Percentiles rank a stretch among this genome's conserved stretches.
Conservation (phyloP, 2,329 filamentous ascomycete species). For the Metarhizium guizhouense region DNA sequence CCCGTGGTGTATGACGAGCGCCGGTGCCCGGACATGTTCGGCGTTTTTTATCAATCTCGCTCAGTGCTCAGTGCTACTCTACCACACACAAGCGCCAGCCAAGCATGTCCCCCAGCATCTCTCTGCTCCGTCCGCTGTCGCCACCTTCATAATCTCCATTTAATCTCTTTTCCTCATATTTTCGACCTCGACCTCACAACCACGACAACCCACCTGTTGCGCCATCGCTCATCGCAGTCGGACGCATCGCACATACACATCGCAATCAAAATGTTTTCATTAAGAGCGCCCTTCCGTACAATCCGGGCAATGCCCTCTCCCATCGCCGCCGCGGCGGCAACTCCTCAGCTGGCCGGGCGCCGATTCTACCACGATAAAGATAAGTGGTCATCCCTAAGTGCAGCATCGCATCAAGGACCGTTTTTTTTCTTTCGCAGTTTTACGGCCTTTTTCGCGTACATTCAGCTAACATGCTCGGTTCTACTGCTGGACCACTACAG, state of each 20-base stretch:
- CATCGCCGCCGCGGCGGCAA: constrained; percentile 6
- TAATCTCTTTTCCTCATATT: not conserved
- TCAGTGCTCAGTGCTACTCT: not conserved
- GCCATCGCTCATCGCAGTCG: not conserved
- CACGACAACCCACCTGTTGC: not conserved
- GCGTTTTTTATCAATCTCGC: constrained; percentile 4
- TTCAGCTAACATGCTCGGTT: constrained; percentile 5
- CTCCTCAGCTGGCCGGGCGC: constrained; percentile 25
- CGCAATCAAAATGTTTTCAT: constrained; percentile 8
- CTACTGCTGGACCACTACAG: constrained; percentile 39
- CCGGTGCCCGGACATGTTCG: constrained; percentile 1
- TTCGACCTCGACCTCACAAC: not conserved
- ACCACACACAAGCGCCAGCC: not conserved
- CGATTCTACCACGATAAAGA: constrained; percentile 42
- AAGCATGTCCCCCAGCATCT: not conserved
- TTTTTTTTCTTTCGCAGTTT: not conserved
- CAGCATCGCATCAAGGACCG: not conserved
- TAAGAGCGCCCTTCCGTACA: constrained; percentile 9
- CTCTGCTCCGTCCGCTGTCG: constrained; percentile 1
- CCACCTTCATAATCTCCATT: constrained; percentile 1
- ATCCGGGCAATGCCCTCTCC: constrained; percentile 9
- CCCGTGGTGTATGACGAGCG: not conserved
- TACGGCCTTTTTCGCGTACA: not conserved
- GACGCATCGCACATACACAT: not conserved
- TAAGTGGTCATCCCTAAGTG: constrained; percentile 1